Evolutionary conservation across 2,329 filamentous ascomycete genomes (phyloP).

Genomic region (Arthrobotrys musiformis): DNA sequence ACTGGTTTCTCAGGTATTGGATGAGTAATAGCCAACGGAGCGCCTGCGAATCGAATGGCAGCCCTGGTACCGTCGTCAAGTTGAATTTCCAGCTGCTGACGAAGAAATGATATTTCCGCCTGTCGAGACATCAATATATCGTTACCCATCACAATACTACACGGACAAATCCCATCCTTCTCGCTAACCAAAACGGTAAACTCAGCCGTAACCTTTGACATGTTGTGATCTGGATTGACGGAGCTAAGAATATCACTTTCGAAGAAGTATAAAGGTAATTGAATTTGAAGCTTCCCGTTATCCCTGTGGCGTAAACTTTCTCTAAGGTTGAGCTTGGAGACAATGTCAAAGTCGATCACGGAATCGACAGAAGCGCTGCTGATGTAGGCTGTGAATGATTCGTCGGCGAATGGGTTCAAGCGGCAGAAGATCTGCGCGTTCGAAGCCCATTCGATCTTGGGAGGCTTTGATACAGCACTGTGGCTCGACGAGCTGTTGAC

Average conservation of each 20-base stretch:
- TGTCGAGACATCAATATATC: slow-evolving; percentile 50
- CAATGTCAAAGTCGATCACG: slow-evolving; percentile 70
- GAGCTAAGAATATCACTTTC: slow-evolving; percentile 42
- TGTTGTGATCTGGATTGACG: slow-evolving; percentile 11
- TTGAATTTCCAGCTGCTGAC: slow-evolving; percentile 46
- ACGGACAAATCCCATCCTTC: slow-evolving; percentile 53
- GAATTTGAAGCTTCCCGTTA: slow-evolving; percentile 50
- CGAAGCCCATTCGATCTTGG: slow-evolving; percentile 95
- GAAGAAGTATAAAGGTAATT: slow-evolving; percentile 38
- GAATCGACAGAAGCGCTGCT: slow-evolving; percentile 93
- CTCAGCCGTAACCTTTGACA: slow-evolving; percentile 51
- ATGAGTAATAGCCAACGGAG: slow-evolving; percentile 44
- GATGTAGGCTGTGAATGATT: slow-evolving; percentile 62
- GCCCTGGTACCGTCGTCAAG: slow-evolving; percentile 52
- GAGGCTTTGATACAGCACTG: slow-evolving; percentile 86
- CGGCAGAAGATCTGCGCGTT: slow-evolving; percentile 89
- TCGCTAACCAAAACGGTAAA: slow-evolving; percentile 50
- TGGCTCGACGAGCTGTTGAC: slow-evolving; percentile 77
- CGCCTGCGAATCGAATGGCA: slow-evolving; percentile 50
- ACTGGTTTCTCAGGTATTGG: slow-evolving; percentile 45
- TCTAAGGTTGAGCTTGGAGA: slow-evolving; percentile 49
- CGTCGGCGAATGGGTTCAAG: slow-evolving; percentile 86
- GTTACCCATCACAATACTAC: slow-evolving; percentile 51
- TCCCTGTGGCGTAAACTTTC: slow-evolving; percentile 44
- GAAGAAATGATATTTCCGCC: slow-evolving; percentile 43